phyloP scores from a whole-genome alignment of 805 yeast genomes.

The Scheffersomyces ergatensis region DNA sequence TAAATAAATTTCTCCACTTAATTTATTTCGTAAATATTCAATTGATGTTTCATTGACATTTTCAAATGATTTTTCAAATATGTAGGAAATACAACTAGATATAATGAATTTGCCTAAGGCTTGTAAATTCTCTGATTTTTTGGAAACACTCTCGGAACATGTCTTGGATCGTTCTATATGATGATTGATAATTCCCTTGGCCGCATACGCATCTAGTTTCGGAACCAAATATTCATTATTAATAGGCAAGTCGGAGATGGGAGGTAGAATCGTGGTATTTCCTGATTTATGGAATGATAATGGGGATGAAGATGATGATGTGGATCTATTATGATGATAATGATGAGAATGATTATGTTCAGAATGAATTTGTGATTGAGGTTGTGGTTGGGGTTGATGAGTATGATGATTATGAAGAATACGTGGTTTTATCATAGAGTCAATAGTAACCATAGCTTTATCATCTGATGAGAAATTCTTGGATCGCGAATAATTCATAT shows the following conservation, averaged over 20 bases:
- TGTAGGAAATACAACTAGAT: slow-evolving; percentile 53
- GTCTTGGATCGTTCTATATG: slow-evolving; percentile 62
- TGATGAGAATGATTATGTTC: not conserved
- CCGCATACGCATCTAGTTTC: slow-evolving; percentile 1
- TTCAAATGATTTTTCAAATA: slow-evolving; percentile 62
- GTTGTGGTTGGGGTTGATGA: slow-evolving; percentile 1
- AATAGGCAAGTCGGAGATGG: slow-evolving; percentile 2
- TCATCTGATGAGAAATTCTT: slow-evolving; percentile 29
- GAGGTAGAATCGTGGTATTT: slow-evolving; percentile 2
- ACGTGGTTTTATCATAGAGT: slow-evolving; percentile 44
- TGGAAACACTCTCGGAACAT: slow-evolving; percentile 47
- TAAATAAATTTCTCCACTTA: slow-evolving; percentile 40
- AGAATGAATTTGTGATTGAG: not conserved
- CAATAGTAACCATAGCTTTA: slow-evolving; percentile 46
- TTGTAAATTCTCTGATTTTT: slow-evolving; percentile 45
- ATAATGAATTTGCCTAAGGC: slow-evolving; percentile 58
- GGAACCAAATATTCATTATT: not conserved
- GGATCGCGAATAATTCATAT: slow-evolving; percentile 30
- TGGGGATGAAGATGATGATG: not conserved
- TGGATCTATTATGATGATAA: not conserved
- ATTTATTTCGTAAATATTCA: slow-evolving; percentile 46
- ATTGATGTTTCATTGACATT: slow-evolving; percentile 54
- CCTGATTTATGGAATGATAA: not conserved
- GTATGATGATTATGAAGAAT: slow-evolving; percentile 5
- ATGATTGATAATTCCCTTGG: slow-evolving; percentile 13